Conservation (phyloP, 805 yeast genomes). For the Saccharomycopsis schoenii region DNA sequence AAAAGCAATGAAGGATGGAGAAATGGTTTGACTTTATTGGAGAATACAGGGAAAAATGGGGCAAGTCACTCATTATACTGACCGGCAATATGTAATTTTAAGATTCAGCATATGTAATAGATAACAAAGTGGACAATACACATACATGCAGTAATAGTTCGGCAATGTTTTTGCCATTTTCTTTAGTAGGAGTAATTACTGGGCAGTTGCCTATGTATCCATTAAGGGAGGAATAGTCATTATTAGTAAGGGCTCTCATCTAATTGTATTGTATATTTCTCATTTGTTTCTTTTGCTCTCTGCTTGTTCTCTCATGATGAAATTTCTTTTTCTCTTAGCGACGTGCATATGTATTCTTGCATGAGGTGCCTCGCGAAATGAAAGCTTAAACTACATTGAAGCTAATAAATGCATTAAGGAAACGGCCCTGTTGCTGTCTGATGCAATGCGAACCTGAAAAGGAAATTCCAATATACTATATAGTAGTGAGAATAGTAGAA, state of each 20-base stretch:
- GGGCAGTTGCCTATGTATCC: neutral
- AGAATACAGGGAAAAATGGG: conserved; percentile 1
- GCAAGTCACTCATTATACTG: neutral
- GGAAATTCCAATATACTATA: neutral
- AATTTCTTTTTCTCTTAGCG: neutral
- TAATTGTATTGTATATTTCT: neutral
- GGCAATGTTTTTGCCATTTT: neutral
- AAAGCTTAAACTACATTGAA: neutral
- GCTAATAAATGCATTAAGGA: neutral
- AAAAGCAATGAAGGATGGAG: neutral
- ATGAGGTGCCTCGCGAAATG: neutral
- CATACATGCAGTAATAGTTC: neutral
- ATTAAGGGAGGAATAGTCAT: neutral
- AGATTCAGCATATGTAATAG: neutral
- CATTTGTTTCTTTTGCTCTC: neutral
- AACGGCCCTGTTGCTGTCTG: neutral
- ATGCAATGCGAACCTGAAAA: neutral
- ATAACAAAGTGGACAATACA: neutral
- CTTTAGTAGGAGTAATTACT: neutral
- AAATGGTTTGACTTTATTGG: neutral
- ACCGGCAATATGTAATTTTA: neutral
- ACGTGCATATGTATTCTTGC: neutral
- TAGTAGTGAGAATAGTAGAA: neutral
- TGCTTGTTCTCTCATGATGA: neutral
- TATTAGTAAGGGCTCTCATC: neutral